A percentile compares a stretch with the other conserved stretches of the same genome.
Conservation (phyloP, 441 rosid genomes). For the Geranium incanum region DNA sequence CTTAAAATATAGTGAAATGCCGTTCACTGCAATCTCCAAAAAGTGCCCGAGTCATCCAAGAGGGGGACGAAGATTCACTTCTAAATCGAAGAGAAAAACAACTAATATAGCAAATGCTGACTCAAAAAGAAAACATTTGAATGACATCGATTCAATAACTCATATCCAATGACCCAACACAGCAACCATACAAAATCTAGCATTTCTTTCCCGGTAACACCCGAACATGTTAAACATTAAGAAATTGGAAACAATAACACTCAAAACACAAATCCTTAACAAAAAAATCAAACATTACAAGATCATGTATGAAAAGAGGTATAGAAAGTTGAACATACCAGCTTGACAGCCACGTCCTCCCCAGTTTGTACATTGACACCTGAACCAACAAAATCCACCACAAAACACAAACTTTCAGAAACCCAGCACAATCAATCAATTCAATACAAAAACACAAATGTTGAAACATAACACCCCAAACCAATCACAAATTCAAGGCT, state of each 20-base stretch:
- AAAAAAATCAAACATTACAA: not conserved
- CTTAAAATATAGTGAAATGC: not conserved
- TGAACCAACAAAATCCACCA: constrained; percentile 28
- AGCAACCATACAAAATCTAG: too few relatives aligned
- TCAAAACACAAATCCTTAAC: not conserved
- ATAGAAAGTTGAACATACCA: constrained; percentile 41
- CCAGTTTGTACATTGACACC: constrained; percentile 45
- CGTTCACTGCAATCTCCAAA: not conserved
- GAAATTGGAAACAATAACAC: not conserved
- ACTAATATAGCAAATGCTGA: not conserved
- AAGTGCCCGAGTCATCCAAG: not conserved
- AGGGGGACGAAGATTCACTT: not conserved
- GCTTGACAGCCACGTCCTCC: constrained; percentile 74
- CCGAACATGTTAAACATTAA: not conserved
- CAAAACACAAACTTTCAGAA: constrained; percentile 14
- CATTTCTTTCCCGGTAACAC: not conserved
- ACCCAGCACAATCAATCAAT: not conserved
- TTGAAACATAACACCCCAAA: not conserved
- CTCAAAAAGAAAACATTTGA: not conserved
- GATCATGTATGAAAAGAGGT: not conserved
- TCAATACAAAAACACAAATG: not conserved
- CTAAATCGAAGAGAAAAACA: not conserved
- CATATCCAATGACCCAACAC: not conserved
- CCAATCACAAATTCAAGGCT: not conserved
- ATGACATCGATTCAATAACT: not conserved